phyloP scores from a whole-genome alignment of 1,284 basidiomycete species.

The Trichosporon ovoides region DNA sequence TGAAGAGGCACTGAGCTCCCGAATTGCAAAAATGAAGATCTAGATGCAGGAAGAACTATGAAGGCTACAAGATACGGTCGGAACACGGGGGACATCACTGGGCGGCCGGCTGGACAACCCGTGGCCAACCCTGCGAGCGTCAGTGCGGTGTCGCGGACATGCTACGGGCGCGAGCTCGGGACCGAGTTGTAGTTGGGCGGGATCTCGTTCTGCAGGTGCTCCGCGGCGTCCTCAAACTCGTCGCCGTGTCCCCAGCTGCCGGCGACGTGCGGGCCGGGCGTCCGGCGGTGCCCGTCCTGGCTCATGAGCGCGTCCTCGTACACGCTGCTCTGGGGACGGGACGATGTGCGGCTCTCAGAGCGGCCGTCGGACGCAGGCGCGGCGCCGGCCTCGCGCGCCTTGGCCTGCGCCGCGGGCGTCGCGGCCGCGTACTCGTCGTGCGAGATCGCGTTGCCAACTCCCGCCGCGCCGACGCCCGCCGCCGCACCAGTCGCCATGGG shows the following conservation, averaged over 20 bases:
- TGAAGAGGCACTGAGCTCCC: no score
- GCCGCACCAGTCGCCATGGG: constrained; percentile 1
- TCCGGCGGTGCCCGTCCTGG: constrained; percentile 13
- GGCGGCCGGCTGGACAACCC: no score
- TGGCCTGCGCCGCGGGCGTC: constrained; percentile 32
- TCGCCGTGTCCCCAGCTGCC: not conserved
- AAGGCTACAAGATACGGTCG: no score
- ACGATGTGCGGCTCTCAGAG: not conserved
- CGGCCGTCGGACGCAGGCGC: not conserved
- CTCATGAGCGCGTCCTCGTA: constrained; percentile 27
- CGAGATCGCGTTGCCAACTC: not conserved
- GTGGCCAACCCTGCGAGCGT: no score
- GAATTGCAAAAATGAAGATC: no score
- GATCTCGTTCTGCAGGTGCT: constrained; percentile 31
- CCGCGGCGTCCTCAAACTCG: constrained; percentile 4
- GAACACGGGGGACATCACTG: no score
- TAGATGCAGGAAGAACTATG: no score
- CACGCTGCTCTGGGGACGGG: not conserved
- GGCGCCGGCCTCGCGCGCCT: constrained; percentile 33
- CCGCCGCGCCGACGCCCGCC: not conserved
- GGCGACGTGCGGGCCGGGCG: constrained; percentile 12
- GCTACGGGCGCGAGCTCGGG: not conserved
- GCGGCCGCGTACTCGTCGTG: constrained; percentile 4
- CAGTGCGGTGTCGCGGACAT: not conserved
- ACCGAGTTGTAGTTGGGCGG: constrained; percentile 33